These are phyloP conservation scores for Xylariaceae sp. DNA, from an alignment of 2,329 filamentous ascomycete genomes.

Conservation along the genomic window DNA sequence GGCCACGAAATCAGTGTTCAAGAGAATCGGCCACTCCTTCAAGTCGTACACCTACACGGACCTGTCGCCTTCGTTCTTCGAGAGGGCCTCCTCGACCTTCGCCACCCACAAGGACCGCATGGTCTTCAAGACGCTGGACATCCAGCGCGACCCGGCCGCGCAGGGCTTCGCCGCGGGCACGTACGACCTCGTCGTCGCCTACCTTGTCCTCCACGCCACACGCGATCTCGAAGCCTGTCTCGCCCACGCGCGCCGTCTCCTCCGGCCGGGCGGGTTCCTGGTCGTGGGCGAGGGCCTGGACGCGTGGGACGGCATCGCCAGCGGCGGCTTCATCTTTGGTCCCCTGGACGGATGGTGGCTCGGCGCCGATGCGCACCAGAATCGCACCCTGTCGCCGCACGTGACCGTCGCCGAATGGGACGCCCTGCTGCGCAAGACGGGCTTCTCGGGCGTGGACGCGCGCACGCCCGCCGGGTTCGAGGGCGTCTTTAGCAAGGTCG, in stretches of 20 bases:
- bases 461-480: neutral
- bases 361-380: slow-evolving; percentile 17
- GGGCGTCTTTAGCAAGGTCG: neutral
- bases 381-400: slow-evolving; percentile 14
- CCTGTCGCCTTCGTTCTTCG: slow-evolving; percentile 29
- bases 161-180: slow-evolving; percentile 23
- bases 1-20: slow-evolving; percentile 27
- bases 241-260: slow-evolving; percentile 11
- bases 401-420: slow-evolving; percentile 9
- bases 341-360: slow-evolving; percentile 30
- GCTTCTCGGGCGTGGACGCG: slow-evolving; percentile 9
- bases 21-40: slow-evolving; percentile 14
- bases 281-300: slow-evolving; percentile 7
- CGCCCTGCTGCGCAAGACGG: slow-evolving; percentile 2
- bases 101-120: slow-evolving; percentile 18
- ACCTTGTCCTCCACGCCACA: slow-evolving; percentile 22
- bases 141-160: slow-evolving; percentile 16
- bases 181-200: slow-evolving; percentile 25
- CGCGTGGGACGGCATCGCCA: neutral
- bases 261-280: slow-evolving; percentile 30
- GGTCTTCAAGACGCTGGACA: slow-evolving; percentile 22
- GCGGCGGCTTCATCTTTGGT: slow-evolving; percentile 22
- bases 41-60: slow-evolving; percentile 33
- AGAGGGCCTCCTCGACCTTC: slow-evolving; percentile 23
- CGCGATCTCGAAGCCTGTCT: slow-evolving; percentile 11